phyloP scores from a whole-genome alignment of 352 stramenopile species.

The Globisporangium apiculatum region DNA sequence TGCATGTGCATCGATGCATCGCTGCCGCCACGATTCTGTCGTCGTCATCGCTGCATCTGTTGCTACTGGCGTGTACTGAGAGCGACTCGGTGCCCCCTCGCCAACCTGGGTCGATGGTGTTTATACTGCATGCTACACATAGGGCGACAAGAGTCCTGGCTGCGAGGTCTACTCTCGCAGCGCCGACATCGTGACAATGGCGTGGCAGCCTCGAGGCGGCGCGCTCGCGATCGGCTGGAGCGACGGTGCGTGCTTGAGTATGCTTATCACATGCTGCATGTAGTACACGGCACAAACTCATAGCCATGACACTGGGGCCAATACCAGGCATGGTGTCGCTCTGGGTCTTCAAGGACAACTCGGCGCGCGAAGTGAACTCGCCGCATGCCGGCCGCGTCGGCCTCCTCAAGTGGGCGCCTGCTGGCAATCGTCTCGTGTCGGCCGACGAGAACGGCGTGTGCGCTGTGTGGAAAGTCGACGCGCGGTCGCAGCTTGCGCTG shows the following conservation, averaged over 20 bases:
- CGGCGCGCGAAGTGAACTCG: constrained; percentile 71
- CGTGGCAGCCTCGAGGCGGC: constrained; percentile 79
- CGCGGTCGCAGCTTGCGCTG: constrained; percentile 63
- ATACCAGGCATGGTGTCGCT: constrained; percentile 66
- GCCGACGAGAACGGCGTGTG: constrained; percentile 83
- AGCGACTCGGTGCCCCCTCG: too few species aligned
- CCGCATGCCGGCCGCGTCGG: constrained; percentile 73
- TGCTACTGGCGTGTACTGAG: background rate
- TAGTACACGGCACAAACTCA: too few species aligned
- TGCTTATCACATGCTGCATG: background rate
- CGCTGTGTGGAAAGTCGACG: constrained; percentile 84
- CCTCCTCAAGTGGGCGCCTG: constrained; percentile 81
- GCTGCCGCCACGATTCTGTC: too few species aligned
- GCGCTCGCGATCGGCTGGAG: constrained; percentile 82
- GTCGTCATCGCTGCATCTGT: too few species aligned
- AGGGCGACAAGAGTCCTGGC: constrained; percentile 64
- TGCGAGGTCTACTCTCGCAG: constrained; percentile 46
- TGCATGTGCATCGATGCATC: too few species aligned
- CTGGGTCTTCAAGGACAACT: constrained; percentile 73
- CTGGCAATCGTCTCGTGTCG: constrained; percentile 84
- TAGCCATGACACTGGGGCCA: too few species aligned
- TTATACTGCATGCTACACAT: too few species aligned
- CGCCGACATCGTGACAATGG: constrained; percentile 72
- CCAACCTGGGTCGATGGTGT: too few species aligned
- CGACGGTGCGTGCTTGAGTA: constrained; percentile 31